Evolutionary conservation across 177 flowering plant species (phyloP), one percentile per base, ranked within the genome.

Genomic region (Tripterygium wilfordii): DNA sequence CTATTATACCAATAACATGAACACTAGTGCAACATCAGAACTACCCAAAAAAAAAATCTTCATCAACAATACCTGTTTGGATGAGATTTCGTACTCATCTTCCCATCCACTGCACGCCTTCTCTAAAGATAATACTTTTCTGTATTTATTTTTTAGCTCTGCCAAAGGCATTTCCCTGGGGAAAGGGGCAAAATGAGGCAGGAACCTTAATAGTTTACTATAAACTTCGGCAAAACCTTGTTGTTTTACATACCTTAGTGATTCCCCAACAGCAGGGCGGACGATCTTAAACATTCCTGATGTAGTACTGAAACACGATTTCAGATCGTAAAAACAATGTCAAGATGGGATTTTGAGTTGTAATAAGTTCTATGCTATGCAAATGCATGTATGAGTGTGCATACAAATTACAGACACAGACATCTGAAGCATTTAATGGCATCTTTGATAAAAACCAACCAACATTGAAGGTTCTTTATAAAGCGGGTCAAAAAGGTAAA

Each of bases 21-120:
- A n/a, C n/a, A n/a, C n/a, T n/a, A n/a, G n/a, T n/a, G n/a, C n/a
- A n/a, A n/a, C n/a, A n/a, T n/a, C n/a, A n/a, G n/a, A n/a, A n/a
- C n/a, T n/a, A n/a, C n/a, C n/a, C n/a, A n/a, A n/a, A n/a, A n/a
- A n/a, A n/a, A n/a, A n/a, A n/a, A n/a, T n/a, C n/a, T n/a, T n/a
- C n/a, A n/a, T n/a, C n/a, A n/a, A n/a, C n/a, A n/a, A n/a, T 49
- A 92, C 96, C 94, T 86, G 96, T 69, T 63, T 86, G n/a, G 83
- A 82, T 10, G 98, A 85, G 52, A 74, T 77, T 29, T 82, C 82
- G 69, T 82, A 92, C 58, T 92, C 98, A 40, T 80, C 89, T 64
- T 82, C 79, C 98, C 98, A 92, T 27, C 98, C 87, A 70, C 54
- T 69, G 30, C 60, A 70, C 26, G 98, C 98, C 61, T 79, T 86